These are phyloP conservation scores for Lignosus rhinocerotis DNA, from an alignment of 1,284 basidiomycete species.

Conservation along the genomic window DNA sequence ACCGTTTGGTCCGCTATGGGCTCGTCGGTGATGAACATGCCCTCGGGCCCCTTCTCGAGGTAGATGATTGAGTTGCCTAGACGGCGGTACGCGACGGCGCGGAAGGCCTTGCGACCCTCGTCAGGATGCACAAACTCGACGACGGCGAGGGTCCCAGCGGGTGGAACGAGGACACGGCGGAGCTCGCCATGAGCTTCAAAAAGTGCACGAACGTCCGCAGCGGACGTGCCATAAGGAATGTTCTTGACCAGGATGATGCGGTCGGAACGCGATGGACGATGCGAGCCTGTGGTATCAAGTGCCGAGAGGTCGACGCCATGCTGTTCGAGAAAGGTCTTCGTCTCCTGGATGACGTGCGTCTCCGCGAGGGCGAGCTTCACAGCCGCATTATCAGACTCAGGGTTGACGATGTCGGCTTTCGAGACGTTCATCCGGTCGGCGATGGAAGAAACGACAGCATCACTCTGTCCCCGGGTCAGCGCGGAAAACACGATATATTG, in stretches of 20 bases:
- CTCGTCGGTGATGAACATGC: conserved; percentile 59
- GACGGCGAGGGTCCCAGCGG: conserved; percentile 92
- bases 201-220: conserved; percentile 72
- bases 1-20: conserved; percentile 6
- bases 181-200: conserved; percentile 82
- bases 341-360: conserved; percentile 95
- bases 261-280: conserved; percentile 57
- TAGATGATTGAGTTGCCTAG: conserved; percentile 91
- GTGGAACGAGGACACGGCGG: conserved; percentile 82
- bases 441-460: conserved; percentile 40
- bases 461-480: conserved; percentile 51
- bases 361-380: conserved; percentile 96
- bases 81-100: conserved; percentile 83
- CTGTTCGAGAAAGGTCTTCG: conserved; percentile 84
- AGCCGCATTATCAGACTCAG: conserved; percentile 75
- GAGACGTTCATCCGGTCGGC: conserved; percentile 45
- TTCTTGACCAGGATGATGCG: conserved; percentile 95
- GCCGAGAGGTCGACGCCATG: conserved; percentile 67
- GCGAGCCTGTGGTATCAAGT: conserved; percentile 47
- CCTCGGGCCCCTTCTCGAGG: conserved; percentile 88
- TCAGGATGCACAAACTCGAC: conserved; percentile 81
- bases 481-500: conserved; percentile 18
- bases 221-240: conserved; percentile 89
- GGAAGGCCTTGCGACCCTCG: conserved; percentile 78
- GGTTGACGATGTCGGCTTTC: conserved; percentile 87